These are phyloP conservation scores for Onygenales sp. DNA, from an alignment of 2,329 filamentous ascomycete species.

Conservation along the genomic window DNA sequence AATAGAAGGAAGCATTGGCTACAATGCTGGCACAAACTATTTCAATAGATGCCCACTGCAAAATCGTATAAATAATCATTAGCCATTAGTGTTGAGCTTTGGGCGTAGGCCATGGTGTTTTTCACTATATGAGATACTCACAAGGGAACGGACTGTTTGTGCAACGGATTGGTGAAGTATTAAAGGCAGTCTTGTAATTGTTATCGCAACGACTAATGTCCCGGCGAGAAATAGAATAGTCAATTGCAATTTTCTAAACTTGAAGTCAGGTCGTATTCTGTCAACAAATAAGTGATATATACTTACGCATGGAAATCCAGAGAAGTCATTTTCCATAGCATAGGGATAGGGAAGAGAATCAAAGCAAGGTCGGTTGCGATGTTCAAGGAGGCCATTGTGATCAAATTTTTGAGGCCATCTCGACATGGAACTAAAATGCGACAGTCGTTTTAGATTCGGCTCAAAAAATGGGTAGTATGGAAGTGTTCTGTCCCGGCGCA, in stretches of 20 bases:
- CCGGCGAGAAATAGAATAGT: slow-evolving; percentile 12
- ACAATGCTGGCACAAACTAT: slow-evolving; percentile 10
- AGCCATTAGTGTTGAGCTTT: neutral
- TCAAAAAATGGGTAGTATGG: neutral
- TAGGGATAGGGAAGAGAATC: slow-evolving; percentile 12
- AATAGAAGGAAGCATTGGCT: slow-evolving; percentile 13
- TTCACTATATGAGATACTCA: neutral
- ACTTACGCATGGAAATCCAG: slow-evolving; percentile 10
- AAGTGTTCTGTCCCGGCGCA: neutral
- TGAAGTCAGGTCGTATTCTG: neutral
- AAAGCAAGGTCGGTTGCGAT: slow-evolving; percentile 12
- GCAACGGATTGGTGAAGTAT: slow-evolving; percentile 8
- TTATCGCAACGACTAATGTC: slow-evolving; percentile 9
- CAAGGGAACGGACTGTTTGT: slow-evolving; percentile 11
- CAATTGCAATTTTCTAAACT: slow-evolving; percentile 10
- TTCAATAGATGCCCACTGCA: slow-evolving; percentile 12
- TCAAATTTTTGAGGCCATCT: slow-evolving; percentile 8
- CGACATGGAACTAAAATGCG: slow-evolving; percentile 8
- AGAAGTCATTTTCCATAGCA: slow-evolving; percentile 12
- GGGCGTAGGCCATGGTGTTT: neutral
- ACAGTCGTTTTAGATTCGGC: neutral
- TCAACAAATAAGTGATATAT: neutral
- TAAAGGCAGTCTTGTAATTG: slow-evolving; percentile 11
- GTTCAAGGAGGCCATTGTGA: slow-evolving; percentile 10
- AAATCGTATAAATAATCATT: neutral